Conservation (phyloP, 1,284 basidiomycete genomes). For the Afroboletus lepidellus region DNA sequence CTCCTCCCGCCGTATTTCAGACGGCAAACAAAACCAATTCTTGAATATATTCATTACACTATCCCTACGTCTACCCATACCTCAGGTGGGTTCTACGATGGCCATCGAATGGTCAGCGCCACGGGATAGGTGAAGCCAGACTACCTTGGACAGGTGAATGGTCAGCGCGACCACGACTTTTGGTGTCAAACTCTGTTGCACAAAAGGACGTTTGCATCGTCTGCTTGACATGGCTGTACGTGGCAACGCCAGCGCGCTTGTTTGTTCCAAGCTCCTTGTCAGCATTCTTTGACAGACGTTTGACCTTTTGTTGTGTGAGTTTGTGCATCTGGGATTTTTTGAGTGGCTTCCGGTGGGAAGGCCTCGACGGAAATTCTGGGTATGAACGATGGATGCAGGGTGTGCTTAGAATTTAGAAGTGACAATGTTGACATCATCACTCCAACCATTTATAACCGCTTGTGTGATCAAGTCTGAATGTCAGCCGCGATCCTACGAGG, state of each 20-base stretch:
- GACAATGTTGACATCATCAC: conserved; percentile 10
- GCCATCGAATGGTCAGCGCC: background rate
- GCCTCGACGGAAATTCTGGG: conserved; percentile 18
- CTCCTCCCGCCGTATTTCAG: too few species aligned
- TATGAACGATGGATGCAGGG: too few species aligned
- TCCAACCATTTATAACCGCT: too few species aligned
- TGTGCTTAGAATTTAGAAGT: background rate
- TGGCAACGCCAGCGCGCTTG: conserved; percentile 21
- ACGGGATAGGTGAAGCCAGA: background rate
- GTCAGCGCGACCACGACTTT: conserved; percentile 6
- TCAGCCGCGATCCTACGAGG: background rate
- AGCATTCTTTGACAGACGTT: conserved; percentile 9
- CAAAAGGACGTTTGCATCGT: background rate
- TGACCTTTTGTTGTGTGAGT: conserved; percentile 11
- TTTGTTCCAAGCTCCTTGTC: conserved; percentile 14
- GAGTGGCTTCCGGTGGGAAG: conserved; percentile 12
- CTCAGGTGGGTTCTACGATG: background rate
- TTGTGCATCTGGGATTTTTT: conserved; percentile 23
- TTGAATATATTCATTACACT: too few species aligned
- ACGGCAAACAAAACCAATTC: too few species aligned
- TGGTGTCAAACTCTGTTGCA: conserved; percentile 15
- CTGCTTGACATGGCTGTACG: background rate
- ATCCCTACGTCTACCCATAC: background rate
- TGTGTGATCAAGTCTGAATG: background rate
- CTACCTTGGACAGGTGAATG: conserved; percentile 1